Conservation (phyloP, 2,329 filamentous ascomycete species). For the Ambrosiella beaveri region DNA sequence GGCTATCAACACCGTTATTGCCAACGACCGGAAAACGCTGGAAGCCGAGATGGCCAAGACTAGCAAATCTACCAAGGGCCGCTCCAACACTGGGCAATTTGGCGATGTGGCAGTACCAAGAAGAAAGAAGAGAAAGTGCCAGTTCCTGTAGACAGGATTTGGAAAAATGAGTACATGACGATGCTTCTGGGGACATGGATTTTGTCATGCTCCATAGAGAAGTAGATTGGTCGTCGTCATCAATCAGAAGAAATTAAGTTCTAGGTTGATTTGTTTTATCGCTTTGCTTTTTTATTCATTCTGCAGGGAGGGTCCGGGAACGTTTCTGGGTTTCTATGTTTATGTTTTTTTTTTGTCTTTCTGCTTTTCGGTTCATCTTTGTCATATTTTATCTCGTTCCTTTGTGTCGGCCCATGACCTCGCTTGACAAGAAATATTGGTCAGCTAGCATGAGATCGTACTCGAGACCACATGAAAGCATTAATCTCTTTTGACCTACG, state of each 20-base stretch:
- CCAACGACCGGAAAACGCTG: conserved; percentile 53
- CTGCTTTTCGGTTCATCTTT: conserved; percentile 13
- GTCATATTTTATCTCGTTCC: conserved; percentile 5
- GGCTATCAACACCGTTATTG: conserved; percentile 78
- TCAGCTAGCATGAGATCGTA: no score
- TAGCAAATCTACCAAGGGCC: conserved; percentile 21
- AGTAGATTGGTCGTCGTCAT: background rate
- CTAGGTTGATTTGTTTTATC: conserved; percentile 17
- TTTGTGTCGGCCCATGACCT: background rate
- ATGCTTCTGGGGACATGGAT: background rate
- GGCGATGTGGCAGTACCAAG: conserved; percentile 29
- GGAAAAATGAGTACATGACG: background rate
- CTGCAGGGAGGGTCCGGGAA: conserved; percentile 4
- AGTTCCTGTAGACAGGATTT: conserved; percentile 44
- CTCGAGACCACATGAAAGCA: no score
- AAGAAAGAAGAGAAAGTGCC: conserved; percentile 75
- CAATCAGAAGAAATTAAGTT: background rate
- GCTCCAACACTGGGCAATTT: conserved; percentile 24
- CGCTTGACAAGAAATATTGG: background rate
- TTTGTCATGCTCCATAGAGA: conserved; percentile 5
- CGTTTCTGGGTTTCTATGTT: conserved; percentile 12
- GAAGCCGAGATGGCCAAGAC: conserved; percentile 29
- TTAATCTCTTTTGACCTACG: no score
- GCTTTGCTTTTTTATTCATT: conserved; percentile 7
- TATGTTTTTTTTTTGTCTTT: conserved; percentile 17